Evolutionary conservation across 306 rosid species (phyloP).

Genomic region (Dalbergia cultrata): DNA sequence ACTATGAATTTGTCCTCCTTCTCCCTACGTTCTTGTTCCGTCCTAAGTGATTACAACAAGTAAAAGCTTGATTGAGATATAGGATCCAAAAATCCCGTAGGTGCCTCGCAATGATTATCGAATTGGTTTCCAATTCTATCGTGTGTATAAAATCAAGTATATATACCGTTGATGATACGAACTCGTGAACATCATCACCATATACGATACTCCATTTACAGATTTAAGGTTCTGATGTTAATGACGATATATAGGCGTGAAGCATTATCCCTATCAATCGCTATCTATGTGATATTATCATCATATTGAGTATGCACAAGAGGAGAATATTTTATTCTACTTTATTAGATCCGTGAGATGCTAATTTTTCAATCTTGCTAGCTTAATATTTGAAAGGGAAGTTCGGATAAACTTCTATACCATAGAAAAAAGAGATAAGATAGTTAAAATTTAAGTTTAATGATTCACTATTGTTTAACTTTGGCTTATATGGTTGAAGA

Average conservation of each 20-base stretch:
- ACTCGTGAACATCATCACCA: slow-evolving; percentile 2
- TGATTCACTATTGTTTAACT: not conserved
- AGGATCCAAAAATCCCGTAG: slow-evolving; percentile 16
- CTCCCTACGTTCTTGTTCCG: slow-evolving; percentile 20
- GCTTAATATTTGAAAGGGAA: slow-evolving; percentile 24
- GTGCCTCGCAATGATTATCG: slow-evolving; percentile 28
- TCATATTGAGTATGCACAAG: slow-evolving; percentile 16
- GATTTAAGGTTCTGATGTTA: slow-evolving; percentile 19
- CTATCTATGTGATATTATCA: slow-evolving; percentile 22
- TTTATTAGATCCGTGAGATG: slow-evolving; percentile 3
- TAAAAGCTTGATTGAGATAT: slow-evolving; percentile 47
- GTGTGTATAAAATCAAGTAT: not conserved
- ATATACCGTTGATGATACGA: slow-evolving; percentile 1
- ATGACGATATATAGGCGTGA: slow-evolving; percentile 28
- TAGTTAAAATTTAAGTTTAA: not conserved
- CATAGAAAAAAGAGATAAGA: not conserved
- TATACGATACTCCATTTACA: not conserved
- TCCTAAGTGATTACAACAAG: slow-evolving; percentile 20
- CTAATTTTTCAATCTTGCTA: slow-evolving; percentile 15
- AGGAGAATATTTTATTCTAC: slow-evolving; percentile 41
- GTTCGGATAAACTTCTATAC: not conserved
- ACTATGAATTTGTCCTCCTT: slow-evolving; percentile 39
- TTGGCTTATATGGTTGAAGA: not conserved
- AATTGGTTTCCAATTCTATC: slow-evolving; percentile 37
- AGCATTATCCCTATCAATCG: slow-evolving; percentile 13